Base-by-base conservation (phyloP, 768 basidiomycete genomes). In the Tricholomella constricta region DNA sequence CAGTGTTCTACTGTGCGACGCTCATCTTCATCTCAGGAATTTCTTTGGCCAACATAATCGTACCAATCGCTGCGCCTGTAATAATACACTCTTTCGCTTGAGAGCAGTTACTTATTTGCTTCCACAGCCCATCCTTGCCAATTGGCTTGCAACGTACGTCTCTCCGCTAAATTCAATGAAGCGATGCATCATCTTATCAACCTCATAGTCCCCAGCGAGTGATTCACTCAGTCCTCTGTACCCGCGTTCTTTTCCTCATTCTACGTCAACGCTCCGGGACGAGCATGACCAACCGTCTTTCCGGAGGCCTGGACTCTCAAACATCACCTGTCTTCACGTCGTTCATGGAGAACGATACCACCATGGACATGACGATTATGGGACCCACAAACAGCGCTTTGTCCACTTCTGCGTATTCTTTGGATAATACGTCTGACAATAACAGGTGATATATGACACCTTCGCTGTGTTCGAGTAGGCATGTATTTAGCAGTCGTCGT, bases 111-210 rank as follows among this genome's bases (percentile, higher is more conserved):
- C 19, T 11, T 15, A 22, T 26, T 34, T 36, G 15, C 42, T 27
- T 34, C 5, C 19, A 10, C 48, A 76, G 73, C 40, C 65, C 0
- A 61, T 63, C 31, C 69, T 73, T 41, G 71, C 72, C 25, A 77
- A 75, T 44, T 77, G 75, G 76, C 67, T 77, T 22, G 72, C 71
- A 46, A 72, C 74, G 75, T 75, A 54, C 23, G 71, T 63, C 10
- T 22, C 19, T 6, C 20, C 41, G 25, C n/a, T 31, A 31, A 31
- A 26, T 1, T 9, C 15, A 20, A 20, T 17, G 12, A 10, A 19
- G 29, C 22, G 22, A 25, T 19, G n/a, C 19, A 31, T 20, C 51
- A 19, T 51, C 46, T 42, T 4, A 22, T 4, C 22, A 10, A 31
- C 32, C 15, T 41, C 37, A 11, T 32, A 77, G 74, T 12, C 72